Conservation (phyloP, 2,329 filamentous ascomycete genomes). For the Tolypocladium tundrense region DNA sequence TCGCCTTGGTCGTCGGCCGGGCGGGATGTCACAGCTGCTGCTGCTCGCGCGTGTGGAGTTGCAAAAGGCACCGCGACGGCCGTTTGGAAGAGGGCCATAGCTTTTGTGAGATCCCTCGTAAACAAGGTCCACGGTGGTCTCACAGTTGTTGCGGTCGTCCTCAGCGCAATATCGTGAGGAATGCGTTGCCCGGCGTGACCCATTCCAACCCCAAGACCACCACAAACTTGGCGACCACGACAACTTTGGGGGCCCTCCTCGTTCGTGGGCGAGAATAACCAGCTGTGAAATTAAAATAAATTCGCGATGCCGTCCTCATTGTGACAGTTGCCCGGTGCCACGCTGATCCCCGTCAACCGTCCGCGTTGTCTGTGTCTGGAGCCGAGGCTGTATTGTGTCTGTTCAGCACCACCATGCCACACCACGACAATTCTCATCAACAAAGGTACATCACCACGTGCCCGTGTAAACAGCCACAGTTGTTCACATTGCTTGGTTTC, state of each 20-base stretch:
- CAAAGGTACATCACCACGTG: neutral
- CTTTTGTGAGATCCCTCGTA: neutral
- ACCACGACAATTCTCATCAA: no score
- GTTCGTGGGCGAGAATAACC: neutral
- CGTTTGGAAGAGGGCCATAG: neutral
- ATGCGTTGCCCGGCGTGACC: conserved; percentile 26
- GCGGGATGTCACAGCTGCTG: neutral
- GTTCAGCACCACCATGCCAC: neutral
- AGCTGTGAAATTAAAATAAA: neutral
- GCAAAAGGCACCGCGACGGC: neutral
- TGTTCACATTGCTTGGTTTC: conserved; percentile 2
- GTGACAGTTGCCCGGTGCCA: neutral
- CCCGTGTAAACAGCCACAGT: neutral
- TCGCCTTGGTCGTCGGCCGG: neutral
- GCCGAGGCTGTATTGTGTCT: neutral
- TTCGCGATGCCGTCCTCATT: neutral
- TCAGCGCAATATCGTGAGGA: conserved; percentile 19
- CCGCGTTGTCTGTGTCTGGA: neutral
- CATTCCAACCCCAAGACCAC: conserved; percentile 22
- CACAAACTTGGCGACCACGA: conserved; percentile 6
- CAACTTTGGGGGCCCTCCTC: neutral
- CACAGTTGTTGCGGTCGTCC: neutral
- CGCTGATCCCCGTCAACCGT: neutral
- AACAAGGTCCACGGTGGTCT: neutral
- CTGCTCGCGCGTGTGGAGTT: neutral